Evolutionary conservation across 805 yeast genomes (phyloP), one percentile per base, ranked within the genome.

Genomic region (Blastobotrys mokoenaii): DNA sequence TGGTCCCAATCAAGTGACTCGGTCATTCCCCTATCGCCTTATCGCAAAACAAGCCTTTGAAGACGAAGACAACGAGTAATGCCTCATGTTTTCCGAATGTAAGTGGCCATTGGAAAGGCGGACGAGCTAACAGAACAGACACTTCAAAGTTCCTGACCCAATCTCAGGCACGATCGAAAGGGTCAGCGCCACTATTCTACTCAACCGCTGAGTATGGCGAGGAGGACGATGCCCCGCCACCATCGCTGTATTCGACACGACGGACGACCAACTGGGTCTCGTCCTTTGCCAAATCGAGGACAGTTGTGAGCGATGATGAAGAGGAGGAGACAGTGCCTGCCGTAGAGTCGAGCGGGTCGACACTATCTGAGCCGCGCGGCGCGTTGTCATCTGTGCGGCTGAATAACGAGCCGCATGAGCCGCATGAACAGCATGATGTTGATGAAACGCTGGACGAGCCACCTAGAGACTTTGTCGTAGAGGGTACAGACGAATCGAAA

Each of bases 71-170:
- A 8, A 22, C 27, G 4, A 22, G 27, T 22, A 22, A 22, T 22
- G 27, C 27, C 27, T 12, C 34, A 55, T 55, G 59, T 54, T 55
- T 46, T 55, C 59, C 29, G 55, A 54, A 43, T 55, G 57, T 53
- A 50, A 11, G 17, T 3, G 15, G n/a, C 20, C 8, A 8, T 22
- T 15, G 7, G 17, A 29, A 16, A 16, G 17, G 10, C 2, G 18
- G 17, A 12, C 4, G 11, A 3, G 15, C 33, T 15, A 12, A 39
- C 16, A 38, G 6, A 27, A 18, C 25, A 58, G 63, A 66, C 52
- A 65, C 69, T 11, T 64, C 68, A 14, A 56, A 59, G 51, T 59
- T 64, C 39, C 58, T 65, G 41, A 51, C 65, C 12, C 60, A 60
- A 45, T 61, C 66, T 25, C 61, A 54, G 52, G 50, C 57, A 35